Evolutionary conservation across 2,329 filamentous ascomycete species (phyloP).

Genomic region (Lomentospora prolificans): DNA sequence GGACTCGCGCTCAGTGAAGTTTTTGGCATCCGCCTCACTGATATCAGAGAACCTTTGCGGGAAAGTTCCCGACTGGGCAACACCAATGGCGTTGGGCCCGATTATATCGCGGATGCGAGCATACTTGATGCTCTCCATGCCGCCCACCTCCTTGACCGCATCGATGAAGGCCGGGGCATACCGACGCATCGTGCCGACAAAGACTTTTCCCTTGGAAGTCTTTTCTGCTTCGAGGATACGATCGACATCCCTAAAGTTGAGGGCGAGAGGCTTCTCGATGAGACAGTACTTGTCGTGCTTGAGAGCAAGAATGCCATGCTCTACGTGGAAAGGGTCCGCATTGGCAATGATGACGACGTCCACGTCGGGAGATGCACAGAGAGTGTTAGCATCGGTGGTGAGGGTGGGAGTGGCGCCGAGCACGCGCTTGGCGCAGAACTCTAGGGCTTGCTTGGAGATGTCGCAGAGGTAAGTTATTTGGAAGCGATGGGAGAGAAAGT

Average conservation of each 20-base stretch:
- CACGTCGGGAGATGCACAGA: conserved; percentile 31
- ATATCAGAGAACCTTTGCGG: conserved; percentile 32
- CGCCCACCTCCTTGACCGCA: conserved; percentile 42
- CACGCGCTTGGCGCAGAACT: conserved; percentile 17
- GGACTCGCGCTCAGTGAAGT: conserved; percentile 13
- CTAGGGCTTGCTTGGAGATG: conserved; percentile 26
- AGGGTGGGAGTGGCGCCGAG: conserved; percentile 15
- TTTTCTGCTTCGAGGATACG: conserved; percentile 39
- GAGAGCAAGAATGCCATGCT: conserved; percentile 40
- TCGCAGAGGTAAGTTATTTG: conserved; percentile 40
- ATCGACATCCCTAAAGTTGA: conserved; percentile 35
- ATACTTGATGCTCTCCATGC: conserved; percentile 43
- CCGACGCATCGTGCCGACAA: conserved; percentile 53
- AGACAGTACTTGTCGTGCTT: conserved; percentile 44
- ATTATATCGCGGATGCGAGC: conserved; percentile 35
- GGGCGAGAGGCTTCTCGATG: conserved; percentile 48
- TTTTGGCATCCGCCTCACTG: conserved; percentile 15
- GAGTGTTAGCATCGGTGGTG: conserved; percentile 27
- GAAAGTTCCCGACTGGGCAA: conserved; percentile 37
- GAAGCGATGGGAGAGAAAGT: conserved; percentile 32
- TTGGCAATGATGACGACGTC: conserved; percentile 45
- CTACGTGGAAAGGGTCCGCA: conserved; percentile 44
- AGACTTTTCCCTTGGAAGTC: conserved; percentile 31
- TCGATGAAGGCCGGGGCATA: conserved; percentile 46
- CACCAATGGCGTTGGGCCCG: conserved; percentile 41